Percentiles rank a stretch among this genome's conserved stretches.
phyloP scores from a whole-genome alignment of 148 eudicot species.

The Rhododendron ferrugineum region DNA sequence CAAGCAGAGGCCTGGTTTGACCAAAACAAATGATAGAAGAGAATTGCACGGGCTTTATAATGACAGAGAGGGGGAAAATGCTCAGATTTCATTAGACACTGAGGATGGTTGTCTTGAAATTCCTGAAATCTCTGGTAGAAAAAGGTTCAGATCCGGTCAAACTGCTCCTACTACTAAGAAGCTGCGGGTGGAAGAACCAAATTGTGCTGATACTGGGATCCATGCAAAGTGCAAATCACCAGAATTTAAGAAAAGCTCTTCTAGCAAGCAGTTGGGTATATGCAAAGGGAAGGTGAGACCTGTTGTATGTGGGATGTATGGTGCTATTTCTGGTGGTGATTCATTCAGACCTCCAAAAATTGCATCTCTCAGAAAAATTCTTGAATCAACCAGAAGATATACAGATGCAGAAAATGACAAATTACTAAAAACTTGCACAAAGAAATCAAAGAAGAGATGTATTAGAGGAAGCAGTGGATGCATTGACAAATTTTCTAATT shows the following conservation, averaged over 20 bases:
- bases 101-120: constrained; percentile 23
- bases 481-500: constrained; percentile 13
- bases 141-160: constrained; percentile 28
- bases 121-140: constrained; percentile 25
- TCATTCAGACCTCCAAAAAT: constrained; percentile 48
- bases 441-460: constrained; percentile 19
- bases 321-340: constrained; percentile 48
- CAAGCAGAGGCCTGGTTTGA: constrained; percentile 29
- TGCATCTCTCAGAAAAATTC: constrained; percentile 41
- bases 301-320: constrained; percentile 57
- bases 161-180: constrained; percentile 13
- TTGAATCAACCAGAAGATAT: constrained; percentile 31
- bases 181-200: neutral
- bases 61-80: constrained; percentile 15
- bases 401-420: constrained; percentile 14
- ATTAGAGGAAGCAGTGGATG: constrained; percentile 16
- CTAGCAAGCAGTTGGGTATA: constrained; percentile 6
- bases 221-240: constrained; percentile 15
- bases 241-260: constrained; percentile 17
- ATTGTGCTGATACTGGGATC: constrained; percentile 19
- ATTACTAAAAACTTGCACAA: constrained; percentile 7
- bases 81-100: constrained; percentile 10
- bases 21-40: constrained; percentile 32
- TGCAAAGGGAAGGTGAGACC: constrained; percentile 32
- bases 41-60: constrained; percentile 17